Evolutionary conservation across 768 basidiomycete species (phyloP).

Genomic region (Mycena amicta): DNA sequence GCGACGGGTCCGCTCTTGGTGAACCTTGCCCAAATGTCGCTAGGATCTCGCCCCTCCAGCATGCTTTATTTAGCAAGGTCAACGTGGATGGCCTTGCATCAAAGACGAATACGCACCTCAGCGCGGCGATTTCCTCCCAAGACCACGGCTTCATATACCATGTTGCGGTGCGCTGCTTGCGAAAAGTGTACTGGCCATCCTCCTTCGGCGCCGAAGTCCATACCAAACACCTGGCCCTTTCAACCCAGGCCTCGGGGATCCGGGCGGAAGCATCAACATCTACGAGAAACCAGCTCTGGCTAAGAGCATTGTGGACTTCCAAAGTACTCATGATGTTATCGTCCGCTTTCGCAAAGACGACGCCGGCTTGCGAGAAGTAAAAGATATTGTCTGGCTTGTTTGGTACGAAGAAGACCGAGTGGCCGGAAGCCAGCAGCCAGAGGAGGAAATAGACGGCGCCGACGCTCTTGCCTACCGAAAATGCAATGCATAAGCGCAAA

Average conservation of each 20-base stretch:
- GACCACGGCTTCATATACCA: slow-evolving; percentile 16
- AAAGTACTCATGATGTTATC: background rate
- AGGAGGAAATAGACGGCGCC: slow-evolving; percentile 3
- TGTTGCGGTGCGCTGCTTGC: background rate
- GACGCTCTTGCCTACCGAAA: slow-evolving; percentile 12
- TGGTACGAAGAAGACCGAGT: slow-evolving; percentile 2
- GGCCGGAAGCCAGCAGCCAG: background rate
- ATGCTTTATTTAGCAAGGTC: slow-evolving; percentile 6
- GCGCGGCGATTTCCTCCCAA: slow-evolving; percentile 1
- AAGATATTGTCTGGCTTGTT: background rate
- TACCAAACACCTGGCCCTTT: background rate
- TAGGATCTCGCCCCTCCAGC: background rate
- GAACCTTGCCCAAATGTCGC: background rate
- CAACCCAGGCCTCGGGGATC: background rate
- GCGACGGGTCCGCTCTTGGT: slow-evolving; percentile 3
- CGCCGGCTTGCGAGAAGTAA: slow-evolving; percentile 9
- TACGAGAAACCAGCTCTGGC: slow-evolving; percentile 8
- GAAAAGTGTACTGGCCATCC: background rate
- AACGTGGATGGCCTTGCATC: background rate
- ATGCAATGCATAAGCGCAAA: slow-evolving; percentile 7
- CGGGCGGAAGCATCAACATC: background rate
- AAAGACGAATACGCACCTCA: slow-evolving; percentile 8
- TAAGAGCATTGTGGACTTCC: background rate
- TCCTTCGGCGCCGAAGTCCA: slow-evolving; percentile 6
- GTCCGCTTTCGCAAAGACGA: no score